A percentile compares a stretch with the other conserved stretches of the same genome.
Evolutionary conservation across 73 alveolate genomes (phyloP).

Genomic region (Effrenium voratum): DNA sequence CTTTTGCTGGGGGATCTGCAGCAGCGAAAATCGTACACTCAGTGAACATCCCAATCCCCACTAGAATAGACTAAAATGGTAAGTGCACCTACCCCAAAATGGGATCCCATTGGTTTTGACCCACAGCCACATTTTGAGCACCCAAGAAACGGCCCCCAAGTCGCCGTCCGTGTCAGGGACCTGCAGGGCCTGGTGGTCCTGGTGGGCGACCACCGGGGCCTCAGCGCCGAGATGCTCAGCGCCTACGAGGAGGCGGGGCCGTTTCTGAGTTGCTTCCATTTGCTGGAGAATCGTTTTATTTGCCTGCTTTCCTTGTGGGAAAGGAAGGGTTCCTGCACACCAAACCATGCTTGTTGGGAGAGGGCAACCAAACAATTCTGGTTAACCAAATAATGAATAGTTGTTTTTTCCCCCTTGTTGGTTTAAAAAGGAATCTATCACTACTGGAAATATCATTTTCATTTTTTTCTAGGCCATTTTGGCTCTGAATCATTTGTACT

Average conservation of each 20-base stretch:
- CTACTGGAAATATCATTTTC: too few species aligned
- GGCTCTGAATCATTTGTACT: too few species aligned
- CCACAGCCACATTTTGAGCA: too few species aligned
- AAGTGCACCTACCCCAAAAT: too few species aligned
- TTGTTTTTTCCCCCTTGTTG: not conserved
- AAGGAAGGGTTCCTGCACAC: not conserved
- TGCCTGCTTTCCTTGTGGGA: not conserved
- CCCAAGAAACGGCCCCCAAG: too few species aligned
- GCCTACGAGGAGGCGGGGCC: constrained; percentile 71
- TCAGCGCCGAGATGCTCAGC: constrained; percentile 41
- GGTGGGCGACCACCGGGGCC: constrained; percentile 90
- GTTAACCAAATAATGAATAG: not conserved
- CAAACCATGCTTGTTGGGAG: not conserved
- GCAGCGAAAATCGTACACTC: too few species aligned
- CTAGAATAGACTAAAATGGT: too few species aligned
- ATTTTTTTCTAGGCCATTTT: too few species aligned
- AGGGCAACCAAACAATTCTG: not conserved
- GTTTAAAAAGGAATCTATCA: too few species aligned
- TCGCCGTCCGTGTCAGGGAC: not conserved
- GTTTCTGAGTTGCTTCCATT: not conserved
- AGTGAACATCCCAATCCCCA: too few species aligned
- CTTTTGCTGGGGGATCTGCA: too few species aligned
- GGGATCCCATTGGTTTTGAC: too few species aligned
- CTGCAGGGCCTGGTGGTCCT: constrained; percentile 49
- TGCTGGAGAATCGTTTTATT: not conserved